Evolutionary conservation across 2,329 filamentous ascomycete species (phyloP), one percentile per base, ranked within the genome.

Genomic region (Metarhizium album): DNA sequence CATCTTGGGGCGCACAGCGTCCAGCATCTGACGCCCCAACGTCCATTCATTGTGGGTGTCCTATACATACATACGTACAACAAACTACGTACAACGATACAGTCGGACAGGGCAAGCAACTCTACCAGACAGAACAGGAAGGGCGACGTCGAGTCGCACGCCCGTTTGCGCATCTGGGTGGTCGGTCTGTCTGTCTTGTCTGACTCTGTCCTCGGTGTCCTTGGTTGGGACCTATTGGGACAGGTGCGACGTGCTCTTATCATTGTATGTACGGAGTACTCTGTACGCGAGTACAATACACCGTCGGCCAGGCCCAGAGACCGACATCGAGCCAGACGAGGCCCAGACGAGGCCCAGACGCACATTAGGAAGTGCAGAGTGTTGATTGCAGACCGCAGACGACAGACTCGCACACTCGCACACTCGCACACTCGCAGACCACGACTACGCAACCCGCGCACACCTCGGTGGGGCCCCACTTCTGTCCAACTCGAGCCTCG

Each of bases 391-490:
- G 24, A 46, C 42, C 24, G 42, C 48, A 50, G 48, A 24, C 40
- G 20, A 13, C 40, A 42, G 40, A 42, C 40, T 27, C 48, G 20
- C n/a, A n/a, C n/a, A n/a, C n/a, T n/a, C n/a, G n/a, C n/a, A n/a
- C n/a, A n/a, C n/a, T n/a, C n/a, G n/a, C n/a, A n/a, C n/a, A 16
- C 13, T 40, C 40, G 42, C 20, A 43, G 40, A 9, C n/a, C n/a
- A n/a, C n/a, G n/a, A n/a, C n/a, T n/a, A 43, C 40, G 40, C 48
- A 33, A 18, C 18, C 48, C 40, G 42, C 33, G 4, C 11, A 20
- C 42, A 24, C 22, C 48, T 49, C 29, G n/a, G 29, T 31, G n/a
- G n/a, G n/a, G 48, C 48, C 48, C 48, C 48, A 50, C 48, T 37
- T 24, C n/a, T 13, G 22, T 43, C 40, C 11, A 43, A 43, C 40